These are phyloP conservation scores for Verticillium nonalfalfae DNA, from an alignment of 2,329 filamentous ascomycete genomes.

Conservation along the genomic window DNA sequence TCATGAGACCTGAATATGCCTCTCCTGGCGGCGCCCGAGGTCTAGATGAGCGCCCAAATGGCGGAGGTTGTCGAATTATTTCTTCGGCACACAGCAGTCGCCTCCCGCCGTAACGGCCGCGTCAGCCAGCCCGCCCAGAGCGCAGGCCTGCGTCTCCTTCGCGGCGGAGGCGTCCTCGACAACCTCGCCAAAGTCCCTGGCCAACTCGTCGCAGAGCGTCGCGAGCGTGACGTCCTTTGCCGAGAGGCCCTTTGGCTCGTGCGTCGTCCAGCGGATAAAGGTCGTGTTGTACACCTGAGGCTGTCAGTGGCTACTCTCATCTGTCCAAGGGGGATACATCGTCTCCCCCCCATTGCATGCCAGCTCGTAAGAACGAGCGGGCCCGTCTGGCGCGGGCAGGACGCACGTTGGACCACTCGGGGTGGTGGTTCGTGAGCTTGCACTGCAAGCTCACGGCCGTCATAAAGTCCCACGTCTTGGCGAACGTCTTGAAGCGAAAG, in stretches of 20 bases:
- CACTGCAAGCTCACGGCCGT: slow-evolving; percentile 63
- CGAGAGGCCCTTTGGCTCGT: slow-evolving; percentile 59
- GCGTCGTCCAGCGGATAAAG: slow-evolving; percentile 69
- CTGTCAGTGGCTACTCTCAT: neutral
- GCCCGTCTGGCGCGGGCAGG: no score
- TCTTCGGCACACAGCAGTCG: slow-evolving; percentile 49
- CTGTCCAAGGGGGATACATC: neutral
- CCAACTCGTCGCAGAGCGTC: slow-evolving; percentile 53
- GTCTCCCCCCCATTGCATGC: no score
- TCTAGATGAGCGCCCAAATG: neutral
- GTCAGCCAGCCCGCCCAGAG: slow-evolving; percentile 38
- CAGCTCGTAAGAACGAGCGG: no score
- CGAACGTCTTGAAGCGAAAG: slow-evolving; percentile 60
- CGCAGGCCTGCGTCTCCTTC: slow-evolving; percentile 20
- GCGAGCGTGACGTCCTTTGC: slow-evolving; percentile 58
- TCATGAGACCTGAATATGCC: neutral
- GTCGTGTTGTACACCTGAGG: slow-evolving; percentile 61
- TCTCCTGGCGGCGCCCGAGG: neutral
- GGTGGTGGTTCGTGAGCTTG: slow-evolving; percentile 64
- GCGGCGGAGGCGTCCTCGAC: slow-evolving; percentile 12
- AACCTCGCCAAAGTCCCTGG: slow-evolving; percentile 49
- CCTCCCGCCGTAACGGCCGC: slow-evolving; percentile 37
- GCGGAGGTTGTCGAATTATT: slow-evolving; percentile 8
- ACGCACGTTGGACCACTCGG: slow-evolving; percentile 68
- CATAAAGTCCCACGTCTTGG: slow-evolving; percentile 70